A percentile compares a stretch with the other conserved stretches of the same genome.
phyloP scores from a whole-genome alignment of 306 rosid genomes.

The Fragaria ananassa region DNA sequence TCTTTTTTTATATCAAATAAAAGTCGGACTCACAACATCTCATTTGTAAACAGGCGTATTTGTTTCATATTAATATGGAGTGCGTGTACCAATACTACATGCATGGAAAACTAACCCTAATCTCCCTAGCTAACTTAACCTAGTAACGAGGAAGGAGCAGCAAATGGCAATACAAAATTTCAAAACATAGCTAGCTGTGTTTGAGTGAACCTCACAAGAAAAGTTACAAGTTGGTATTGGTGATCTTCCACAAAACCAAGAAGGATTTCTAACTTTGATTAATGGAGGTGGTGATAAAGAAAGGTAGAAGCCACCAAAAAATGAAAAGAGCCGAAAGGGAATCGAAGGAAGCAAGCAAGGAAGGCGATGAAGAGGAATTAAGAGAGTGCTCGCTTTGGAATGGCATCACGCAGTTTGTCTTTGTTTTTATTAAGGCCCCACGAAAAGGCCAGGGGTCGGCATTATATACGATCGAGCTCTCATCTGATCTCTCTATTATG shows the following conservation, averaged over 20 bases:
- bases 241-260: slow-evolving; percentile 63
- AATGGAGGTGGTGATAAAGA: slow-evolving; percentile 48
- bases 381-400: slow-evolving; percentile 51
- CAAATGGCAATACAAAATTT: neutral
- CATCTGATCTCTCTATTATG: neutral
- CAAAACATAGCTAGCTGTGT: neutral
- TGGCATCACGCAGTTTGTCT: slow-evolving; percentile 65
- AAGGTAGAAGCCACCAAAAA: slow-evolving; percentile 32
- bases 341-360: neutral
- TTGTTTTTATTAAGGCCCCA: slow-evolving; percentile 39
- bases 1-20: too few relatives aligned
- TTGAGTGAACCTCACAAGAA: slow-evolving; percentile 10
- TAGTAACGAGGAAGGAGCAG: neutral
- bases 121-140: neutral
- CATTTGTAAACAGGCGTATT: too few relatives aligned
- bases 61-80: too few relatives aligned
- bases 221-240: slow-evolving; percentile 33
- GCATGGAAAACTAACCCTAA: too few relatives aligned
- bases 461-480: neutral
- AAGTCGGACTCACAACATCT: too few relatives aligned
- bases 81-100: too few relatives aligned
- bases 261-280: slow-evolving; percentile 46
- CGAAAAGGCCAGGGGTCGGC: slow-evolving; percentile 37
- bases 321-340: slow-evolving; percentile 19
- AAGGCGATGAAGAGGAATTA: neutral